Evolutionary conservation across 192 early-diverging fungal species (phyloP), one percentile per base, ranked within the genome.

Genomic region (Coemansia sp.): DNA sequence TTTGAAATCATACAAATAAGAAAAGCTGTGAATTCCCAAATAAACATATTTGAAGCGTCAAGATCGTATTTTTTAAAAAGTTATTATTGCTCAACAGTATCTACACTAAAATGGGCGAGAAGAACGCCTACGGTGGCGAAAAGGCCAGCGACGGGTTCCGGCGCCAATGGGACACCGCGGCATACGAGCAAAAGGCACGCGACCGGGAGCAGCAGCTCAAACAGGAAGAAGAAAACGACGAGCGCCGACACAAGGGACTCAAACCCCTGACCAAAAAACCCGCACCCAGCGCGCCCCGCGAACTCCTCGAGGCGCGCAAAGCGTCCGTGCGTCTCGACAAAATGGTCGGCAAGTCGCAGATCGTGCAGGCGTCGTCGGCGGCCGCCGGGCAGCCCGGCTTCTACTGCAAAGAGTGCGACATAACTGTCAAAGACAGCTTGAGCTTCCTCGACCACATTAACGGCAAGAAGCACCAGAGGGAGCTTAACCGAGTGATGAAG

Each of bases 361-460:
- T 97, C 16, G 90, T 96, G 3, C 83, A 89, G 51, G 73, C 81
- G 6, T 69, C 83, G 0, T 62, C 70, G 4, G 68, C 73, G 11
- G 82, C 79, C 1, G 63, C 83, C 33, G 82, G 84, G 47, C 89
- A 92, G 64, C 91, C 95, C 5, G 96, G 96, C 18, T 98, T 91
- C 68, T 93, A 91, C 59, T 98, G 96, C 73, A 86, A 90, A 66
- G 81, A 83, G 2, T 97, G 96, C 60, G 92, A 96, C 56, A 85
- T 87, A 52, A 87, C 87, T 5, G 82, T 93, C 52, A 95, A 95
- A 60, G 95, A 98, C 80, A 95, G 89, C 61, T 78, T 89, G 40
- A 90, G 85, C 43, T 98, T 89, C 51, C 77, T 97, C 56, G 94
- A 95, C 67, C 94, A 98, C 56, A 89, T 92, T 51, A 98, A 96